Percentiles rank a stretch among this genome's conserved stretches.
These are phyloP conservation scores for Symbiodinium pilosum DNA, from an alignment of 73 alveolate genomes.

Conservation along the genomic window DNA sequence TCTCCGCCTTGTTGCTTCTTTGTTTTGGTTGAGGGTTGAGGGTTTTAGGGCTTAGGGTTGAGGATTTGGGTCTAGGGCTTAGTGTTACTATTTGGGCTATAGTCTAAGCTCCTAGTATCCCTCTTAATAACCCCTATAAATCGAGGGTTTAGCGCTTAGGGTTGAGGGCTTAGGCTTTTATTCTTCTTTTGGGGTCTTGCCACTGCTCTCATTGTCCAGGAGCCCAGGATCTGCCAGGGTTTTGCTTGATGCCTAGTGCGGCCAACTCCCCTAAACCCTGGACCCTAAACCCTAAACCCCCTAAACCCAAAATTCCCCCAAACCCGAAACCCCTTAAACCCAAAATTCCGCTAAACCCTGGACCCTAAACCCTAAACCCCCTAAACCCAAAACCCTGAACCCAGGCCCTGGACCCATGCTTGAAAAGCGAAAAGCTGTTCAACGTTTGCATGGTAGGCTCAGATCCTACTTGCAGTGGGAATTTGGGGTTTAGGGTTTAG, in stretches of 20 bases:
- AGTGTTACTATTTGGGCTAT: background rate
- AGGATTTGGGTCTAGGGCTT: background rate
- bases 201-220: no score
- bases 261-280: no score
- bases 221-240: no score
- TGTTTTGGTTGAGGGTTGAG: background rate
- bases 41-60: background rate
- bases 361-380: background rate
- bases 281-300: background rate
- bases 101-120: background rate
- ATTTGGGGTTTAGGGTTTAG: no score
- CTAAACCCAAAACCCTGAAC: background rate
- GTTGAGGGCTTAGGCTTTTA: background rate
- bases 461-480: no score
- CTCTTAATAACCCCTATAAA: no score
- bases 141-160: background rate
- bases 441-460: no score
- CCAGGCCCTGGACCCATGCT: constrained; percentile 60
- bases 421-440: background rate
- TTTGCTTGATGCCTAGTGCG: no score
- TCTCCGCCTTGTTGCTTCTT: constrained; percentile 25
- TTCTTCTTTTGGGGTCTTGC: no score
- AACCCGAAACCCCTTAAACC: no score
- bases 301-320: background rate
- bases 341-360: no score